phyloP scores from a whole-genome alignment of 257 asterid species.

The Sherardia arvensis region DNA sequence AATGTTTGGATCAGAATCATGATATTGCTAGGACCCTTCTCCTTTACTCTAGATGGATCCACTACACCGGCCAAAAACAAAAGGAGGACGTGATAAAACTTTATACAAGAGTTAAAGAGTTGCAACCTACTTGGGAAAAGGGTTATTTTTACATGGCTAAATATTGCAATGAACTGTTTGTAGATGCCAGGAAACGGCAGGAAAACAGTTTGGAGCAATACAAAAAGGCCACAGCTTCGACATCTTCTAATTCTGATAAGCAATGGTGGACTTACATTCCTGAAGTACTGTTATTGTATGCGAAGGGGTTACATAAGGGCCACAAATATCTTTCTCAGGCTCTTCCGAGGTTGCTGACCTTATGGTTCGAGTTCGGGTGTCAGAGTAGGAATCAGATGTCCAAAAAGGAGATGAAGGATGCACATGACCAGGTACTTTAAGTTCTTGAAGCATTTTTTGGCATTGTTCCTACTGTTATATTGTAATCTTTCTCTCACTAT shows the following conservation, averaged over 20 bases:
- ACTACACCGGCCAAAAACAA: constrained; percentile 91
- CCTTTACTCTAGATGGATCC: constrained; percentile 90
- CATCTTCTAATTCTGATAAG: constrained; percentile 47
- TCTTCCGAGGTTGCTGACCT: constrained; percentile 84
- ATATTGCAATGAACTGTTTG: constrained; percentile 88
- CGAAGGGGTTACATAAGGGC: constrained; percentile 92
- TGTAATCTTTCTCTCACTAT: constrained; percentile 11
- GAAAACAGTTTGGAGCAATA: constrained; percentile 50
- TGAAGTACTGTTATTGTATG: constrained; percentile 77
- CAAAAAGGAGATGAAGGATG: constrained; percentile 56
- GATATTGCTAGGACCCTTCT: constrained; percentile 89
- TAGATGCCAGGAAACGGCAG: constrained; percentile 94
- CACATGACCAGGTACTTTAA: constrained; percentile 54
- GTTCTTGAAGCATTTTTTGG: constrained; percentile 15
- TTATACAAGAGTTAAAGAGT: constrained; percentile 82
- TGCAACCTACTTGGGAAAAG: constrained; percentile 96
- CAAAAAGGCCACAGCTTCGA: constrained; percentile 39
- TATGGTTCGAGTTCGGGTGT: constrained; percentile 95
- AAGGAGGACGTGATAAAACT: constrained; percentile 86
- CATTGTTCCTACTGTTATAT: constrained; percentile 8
- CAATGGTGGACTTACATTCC: constrained; percentile 88
- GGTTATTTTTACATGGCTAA: constrained; percentile 94
- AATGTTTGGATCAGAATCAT: constrained; percentile 41
- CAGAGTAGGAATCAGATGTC: constrained; percentile 42
- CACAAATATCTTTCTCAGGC: constrained; percentile 96